Evolutionary conservation across 306 rosid genomes (phyloP).

Genomic region (Inga leiocalycina): DNA sequence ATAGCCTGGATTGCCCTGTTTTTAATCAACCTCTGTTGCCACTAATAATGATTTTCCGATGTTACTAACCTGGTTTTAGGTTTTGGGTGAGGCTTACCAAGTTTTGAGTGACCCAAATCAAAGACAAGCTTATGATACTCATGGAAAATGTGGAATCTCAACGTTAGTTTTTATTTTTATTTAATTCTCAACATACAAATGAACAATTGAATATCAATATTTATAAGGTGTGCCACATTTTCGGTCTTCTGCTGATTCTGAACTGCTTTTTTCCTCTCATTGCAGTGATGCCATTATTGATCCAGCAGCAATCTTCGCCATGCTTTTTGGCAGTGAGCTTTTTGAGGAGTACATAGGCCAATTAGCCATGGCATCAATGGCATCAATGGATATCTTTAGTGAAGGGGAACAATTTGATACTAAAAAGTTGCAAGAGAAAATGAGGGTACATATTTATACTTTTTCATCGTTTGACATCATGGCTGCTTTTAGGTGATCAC

Average conservation of each 20-base stretch:
- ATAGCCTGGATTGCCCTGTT: slow-evolving; percentile 13
- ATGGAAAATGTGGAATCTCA: slow-evolving; percentile 93
- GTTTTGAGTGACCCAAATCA: slow-evolving; percentile 87
- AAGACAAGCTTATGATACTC: slow-evolving; percentile 89
- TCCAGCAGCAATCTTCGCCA: slow-evolving; percentile 98
- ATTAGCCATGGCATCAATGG: slow-evolving; percentile 99
- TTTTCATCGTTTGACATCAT: neutral
- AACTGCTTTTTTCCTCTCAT: slow-evolving; percentile 15
- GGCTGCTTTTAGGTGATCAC: slow-evolving; percentile 9
- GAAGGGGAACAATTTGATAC: slow-evolving; percentile 91
- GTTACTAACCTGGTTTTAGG: slow-evolving; percentile 54
- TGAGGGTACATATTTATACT: slow-evolving; percentile 64
- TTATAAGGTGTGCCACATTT: slow-evolving; percentile 25
- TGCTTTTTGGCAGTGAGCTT: slow-evolving; percentile 99
- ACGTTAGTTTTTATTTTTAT: slow-evolving; percentile 59
- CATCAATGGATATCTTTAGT: slow-evolving; percentile 79
- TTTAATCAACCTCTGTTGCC: slow-evolving; percentile 7
- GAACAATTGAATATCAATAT: slow-evolving; percentile 10
- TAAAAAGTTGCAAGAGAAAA: slow-evolving; percentile 87
- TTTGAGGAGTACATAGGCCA: slow-evolving; percentile 97
- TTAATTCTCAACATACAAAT: slow-evolving; percentile 14
- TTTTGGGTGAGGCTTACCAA: slow-evolving; percentile 97
- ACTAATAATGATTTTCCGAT: slow-evolving; percentile 24
- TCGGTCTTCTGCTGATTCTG: slow-evolving; percentile 30
- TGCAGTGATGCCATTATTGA: slow-evolving; percentile 93